Evolutionary conservation across 805 yeast genomes (phyloP).

Genomic region (Grigorovia jiainica): DNA sequence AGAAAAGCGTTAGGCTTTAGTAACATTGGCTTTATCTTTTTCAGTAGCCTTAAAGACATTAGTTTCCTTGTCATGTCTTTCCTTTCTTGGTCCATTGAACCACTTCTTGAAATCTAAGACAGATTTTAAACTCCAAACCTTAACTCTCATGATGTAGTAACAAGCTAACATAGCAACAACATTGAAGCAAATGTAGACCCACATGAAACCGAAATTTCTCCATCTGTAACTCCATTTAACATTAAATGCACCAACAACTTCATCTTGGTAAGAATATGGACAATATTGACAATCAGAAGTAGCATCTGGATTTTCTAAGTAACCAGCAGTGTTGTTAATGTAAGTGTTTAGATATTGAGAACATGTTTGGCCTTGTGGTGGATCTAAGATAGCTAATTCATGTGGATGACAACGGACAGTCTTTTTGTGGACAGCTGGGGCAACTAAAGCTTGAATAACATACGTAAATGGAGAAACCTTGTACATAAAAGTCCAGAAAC

Average conservation of each 20-base stretch:
- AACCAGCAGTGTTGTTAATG: constrained; percentile 34
- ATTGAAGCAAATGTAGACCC: constrained; percentile 36
- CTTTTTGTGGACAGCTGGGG: constrained; percentile 33
- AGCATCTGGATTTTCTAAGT: constrained; percentile 34
- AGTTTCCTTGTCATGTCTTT: constrained; percentile 39
- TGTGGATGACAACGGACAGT: constrained; percentile 29
- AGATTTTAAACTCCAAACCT: constrained; percentile 28
- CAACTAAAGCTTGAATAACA: constrained; percentile 36
- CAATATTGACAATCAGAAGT: constrained; percentile 57
- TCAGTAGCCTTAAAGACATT: constrained; percentile 34
- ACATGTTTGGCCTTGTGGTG: constrained; percentile 43
- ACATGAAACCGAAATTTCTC: constrained; percentile 56
- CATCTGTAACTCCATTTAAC: constrained; percentile 42
- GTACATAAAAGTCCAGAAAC: constrained; percentile 42
- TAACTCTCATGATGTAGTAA: constrained; percentile 32
- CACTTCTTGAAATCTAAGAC: constrained; percentile 32
- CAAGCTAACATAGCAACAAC: constrained; percentile 31
- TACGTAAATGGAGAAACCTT: constrained; percentile 40
- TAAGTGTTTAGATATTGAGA: constrained; percentile 33
- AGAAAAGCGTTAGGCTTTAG: constrained; percentile 8
- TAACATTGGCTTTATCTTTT: constrained; percentile 31
- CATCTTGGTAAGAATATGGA: constrained; percentile 46
- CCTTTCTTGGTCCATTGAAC: constrained; percentile 35
- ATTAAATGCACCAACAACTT: constrained; percentile 40
- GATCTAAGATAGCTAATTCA: constrained; percentile 33